A percentile compares a stretch with the other conserved stretches of the same genome.
Evolutionary conservation across 148 eudicot species (phyloP).

Genomic region (Drosera capensis): DNA sequence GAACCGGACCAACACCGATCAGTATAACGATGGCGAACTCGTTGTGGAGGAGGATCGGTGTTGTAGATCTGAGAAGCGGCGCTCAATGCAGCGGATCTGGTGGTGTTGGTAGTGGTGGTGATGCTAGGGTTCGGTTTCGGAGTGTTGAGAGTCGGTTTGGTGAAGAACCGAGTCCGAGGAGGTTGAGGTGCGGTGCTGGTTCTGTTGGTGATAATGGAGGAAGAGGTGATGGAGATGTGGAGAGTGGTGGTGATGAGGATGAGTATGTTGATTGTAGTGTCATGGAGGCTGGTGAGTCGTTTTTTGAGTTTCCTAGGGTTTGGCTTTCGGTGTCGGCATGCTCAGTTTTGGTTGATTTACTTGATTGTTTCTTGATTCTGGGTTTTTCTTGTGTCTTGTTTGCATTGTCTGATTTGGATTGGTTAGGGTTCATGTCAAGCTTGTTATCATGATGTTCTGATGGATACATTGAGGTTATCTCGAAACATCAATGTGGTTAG

Average conservation of each 20-base stretch:
- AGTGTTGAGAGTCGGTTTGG: neutral
- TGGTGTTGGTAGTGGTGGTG: slow-evolving; percentile 12
- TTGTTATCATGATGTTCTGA: too few relatives aligned
- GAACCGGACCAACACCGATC: slow-evolving; percentile 16
- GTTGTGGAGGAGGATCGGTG: slow-evolving; percentile 16
- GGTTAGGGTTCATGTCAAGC: too few relatives aligned
- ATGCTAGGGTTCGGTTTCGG: slow-evolving; percentile 12
- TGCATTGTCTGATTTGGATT: too few relatives aligned
- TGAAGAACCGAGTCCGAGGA: neutral
- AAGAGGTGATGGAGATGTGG: slow-evolving; percentile 55
- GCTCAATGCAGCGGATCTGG: neutral
- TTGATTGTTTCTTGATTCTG: too few relatives aligned
- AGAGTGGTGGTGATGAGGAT: slow-evolving; percentile 47
- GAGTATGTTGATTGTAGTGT: slow-evolving; percentile 55
- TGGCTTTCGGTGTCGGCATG: neutral
- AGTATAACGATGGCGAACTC: slow-evolving; percentile 19
- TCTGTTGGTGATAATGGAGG: slow-evolving; percentile 49
- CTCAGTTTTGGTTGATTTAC: neutral
- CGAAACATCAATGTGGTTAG: too few relatives aligned
- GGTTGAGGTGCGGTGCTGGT: slow-evolving; percentile 36
- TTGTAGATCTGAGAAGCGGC: slow-evolving; percentile 12
- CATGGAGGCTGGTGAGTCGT: slow-evolving; percentile 59
- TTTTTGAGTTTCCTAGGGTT: neutral
- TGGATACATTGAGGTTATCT: too few relatives aligned
- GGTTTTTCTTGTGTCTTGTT: too few relatives aligned